Evolutionary conservation across 208 protist species (phyloP).

Genomic region (Trypanosoma rangeli): DNA sequence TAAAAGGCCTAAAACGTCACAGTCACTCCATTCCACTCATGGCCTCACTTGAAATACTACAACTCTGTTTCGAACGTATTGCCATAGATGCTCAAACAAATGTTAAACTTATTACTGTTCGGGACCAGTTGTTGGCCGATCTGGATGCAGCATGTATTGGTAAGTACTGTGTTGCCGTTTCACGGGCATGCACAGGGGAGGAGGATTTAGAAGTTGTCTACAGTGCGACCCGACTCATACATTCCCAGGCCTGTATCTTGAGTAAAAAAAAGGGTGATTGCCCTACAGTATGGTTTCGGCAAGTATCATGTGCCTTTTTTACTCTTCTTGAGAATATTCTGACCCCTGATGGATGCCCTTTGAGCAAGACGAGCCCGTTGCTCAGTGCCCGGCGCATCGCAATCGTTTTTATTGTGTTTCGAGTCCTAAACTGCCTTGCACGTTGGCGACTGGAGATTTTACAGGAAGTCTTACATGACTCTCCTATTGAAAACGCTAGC

Average conservation of each 20-base stretch:
- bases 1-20: slow-evolving; percentile 38
- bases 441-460: slow-evolving; percentile 67
- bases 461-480: slow-evolving; percentile 68
- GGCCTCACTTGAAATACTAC: slow-evolving; percentile 41
- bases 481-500: slow-evolving; percentile 19
- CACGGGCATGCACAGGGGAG: slow-evolving; percentile 42
- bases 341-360: slow-evolving; percentile 39
- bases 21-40: slow-evolving; percentile 41
- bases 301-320: slow-evolving; percentile 56
- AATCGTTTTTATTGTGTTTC: slow-evolving; percentile 71
- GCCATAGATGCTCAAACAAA: slow-evolving; percentile 32
- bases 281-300: slow-evolving; percentile 48
- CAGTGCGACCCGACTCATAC: slow-evolving; percentile 55
- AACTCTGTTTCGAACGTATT: slow-evolving; percentile 62
- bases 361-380: slow-evolving; percentile 18
- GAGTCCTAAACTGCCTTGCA: slow-evolving; percentile 72
- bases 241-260: slow-evolving; percentile 43
- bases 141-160: slow-evolving; percentile 60
- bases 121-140: slow-evolving; percentile 70
- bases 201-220: slow-evolving; percentile 60
- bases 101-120: slow-evolving; percentile 36
- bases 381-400: slow-evolving; percentile 39
- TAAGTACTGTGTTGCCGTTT: slow-evolving; percentile 64
- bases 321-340: slow-evolving; percentile 78
- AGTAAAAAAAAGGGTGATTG: slow-evolving; percentile 52